phyloP scores from a whole-genome alignment of 2,329 filamentous ascomycete species.

The Dichotomopilus funicola region DNA sequence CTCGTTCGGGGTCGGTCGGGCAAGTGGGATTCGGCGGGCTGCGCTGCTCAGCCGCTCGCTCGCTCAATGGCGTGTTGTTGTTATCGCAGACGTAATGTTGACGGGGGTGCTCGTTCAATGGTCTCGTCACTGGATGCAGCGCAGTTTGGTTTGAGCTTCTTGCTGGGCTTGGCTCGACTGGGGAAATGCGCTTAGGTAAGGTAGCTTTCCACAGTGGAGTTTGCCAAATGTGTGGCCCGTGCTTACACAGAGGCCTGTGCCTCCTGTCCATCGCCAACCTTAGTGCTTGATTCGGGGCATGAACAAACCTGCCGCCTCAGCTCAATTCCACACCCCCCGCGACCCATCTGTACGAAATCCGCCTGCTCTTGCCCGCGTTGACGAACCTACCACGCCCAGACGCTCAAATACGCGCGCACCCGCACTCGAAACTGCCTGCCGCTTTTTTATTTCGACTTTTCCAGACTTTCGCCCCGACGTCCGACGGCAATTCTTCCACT shows the following conservation, averaged over 20 bases:
- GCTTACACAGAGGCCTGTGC: conserved; percentile 4
- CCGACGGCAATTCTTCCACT: not conserved
- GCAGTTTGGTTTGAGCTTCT: not conserved
- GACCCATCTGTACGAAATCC: not conserved
- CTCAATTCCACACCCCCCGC: conserved; percentile 1
- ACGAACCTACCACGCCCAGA: not conserved
- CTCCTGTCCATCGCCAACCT: conserved; percentile 5
- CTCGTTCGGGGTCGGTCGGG: too few species aligned
- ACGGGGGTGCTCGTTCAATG: not conserved
- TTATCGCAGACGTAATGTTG: too few species aligned
- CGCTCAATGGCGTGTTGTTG: too few species aligned
- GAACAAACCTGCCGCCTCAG: conserved; percentile 11
- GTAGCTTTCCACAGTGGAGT: not conserved
- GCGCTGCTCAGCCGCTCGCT: too few species aligned
- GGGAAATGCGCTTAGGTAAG: conserved; percentile 11
- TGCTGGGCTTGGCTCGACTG: not conserved
- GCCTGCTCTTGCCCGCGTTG: not conserved
- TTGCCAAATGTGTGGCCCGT: conserved; percentile 3
- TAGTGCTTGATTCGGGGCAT: conserved; percentile 4
- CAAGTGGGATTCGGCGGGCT: too few species aligned
- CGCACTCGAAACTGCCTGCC: too few species aligned
- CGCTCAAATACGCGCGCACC: not conserved
- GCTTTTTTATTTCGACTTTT: not conserved
- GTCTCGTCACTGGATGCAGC: conserved; percentile 2
- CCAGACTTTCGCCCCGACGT: not conserved